phyloP scores from a whole-genome alignment of 2,329 filamentous ascomycete species.

The Ceratocystis huliohia region DNA sequence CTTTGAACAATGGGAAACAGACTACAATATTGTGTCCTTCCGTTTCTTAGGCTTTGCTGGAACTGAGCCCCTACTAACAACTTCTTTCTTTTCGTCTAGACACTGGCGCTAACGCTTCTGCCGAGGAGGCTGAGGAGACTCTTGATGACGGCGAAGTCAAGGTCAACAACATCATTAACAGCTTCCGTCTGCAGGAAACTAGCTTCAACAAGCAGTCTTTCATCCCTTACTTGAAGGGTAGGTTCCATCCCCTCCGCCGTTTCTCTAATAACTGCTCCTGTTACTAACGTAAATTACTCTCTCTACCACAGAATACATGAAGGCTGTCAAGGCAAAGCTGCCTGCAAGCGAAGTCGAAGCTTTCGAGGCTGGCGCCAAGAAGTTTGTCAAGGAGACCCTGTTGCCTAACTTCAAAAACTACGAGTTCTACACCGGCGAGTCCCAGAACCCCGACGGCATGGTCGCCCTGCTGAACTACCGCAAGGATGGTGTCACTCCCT shows the following conservation, averaged over 20 bases:
- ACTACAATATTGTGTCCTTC: background rate
- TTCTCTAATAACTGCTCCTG: background rate
- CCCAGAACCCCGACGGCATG: conserved; percentile 90
- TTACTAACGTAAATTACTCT: background rate
- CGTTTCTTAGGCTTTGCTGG: background rate
- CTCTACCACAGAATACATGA: conserved; percentile 62
- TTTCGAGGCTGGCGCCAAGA: conserved; percentile 65
- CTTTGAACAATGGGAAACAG: background rate
- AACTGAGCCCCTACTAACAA: background rate
- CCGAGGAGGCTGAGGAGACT: conserved; percentile 71
- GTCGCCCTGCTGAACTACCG: conserved; percentile 93
- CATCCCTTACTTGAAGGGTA: conserved; percentile 75
- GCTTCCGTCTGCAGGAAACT: conserved; percentile 75
- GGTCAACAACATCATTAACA: conserved; percentile 88
- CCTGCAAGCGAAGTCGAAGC: conserved; percentile 21
- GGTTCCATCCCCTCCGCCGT: conserved; percentile 23
- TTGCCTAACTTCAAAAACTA: conserved; percentile 84
- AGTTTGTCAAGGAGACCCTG: conserved; percentile 71
- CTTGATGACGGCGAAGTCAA: conserved; percentile 56
- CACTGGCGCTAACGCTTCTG: conserved; percentile 91
- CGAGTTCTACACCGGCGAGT: conserved; percentile 86
- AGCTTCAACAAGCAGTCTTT: conserved; percentile 80
- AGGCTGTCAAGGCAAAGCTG: conserved; percentile 53
- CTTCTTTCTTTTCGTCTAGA: conserved; percentile 35
- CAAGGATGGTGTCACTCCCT: conserved; percentile 87